Conservation (phyloP, 352 stramenopile genomes). For the Pilasporangium apinafurcum region DNA sequence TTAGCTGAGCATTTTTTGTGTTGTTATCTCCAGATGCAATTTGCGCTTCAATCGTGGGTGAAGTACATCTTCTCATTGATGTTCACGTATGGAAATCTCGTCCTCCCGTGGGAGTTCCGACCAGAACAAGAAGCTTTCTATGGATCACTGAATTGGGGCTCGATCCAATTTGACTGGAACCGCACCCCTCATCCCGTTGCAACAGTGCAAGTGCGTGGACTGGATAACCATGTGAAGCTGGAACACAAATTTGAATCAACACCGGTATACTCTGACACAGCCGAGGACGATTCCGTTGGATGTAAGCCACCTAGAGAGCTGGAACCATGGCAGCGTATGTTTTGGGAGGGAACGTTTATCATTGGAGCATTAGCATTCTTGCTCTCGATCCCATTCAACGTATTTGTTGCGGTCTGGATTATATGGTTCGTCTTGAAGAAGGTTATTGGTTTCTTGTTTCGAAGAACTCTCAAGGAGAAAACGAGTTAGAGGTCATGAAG, state of each 20-base stretch:
- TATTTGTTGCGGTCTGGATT: constrained; percentile 48
- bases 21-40: constrained; percentile 46
- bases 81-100: constrained; percentile 67
- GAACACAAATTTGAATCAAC: constrained; percentile 48
- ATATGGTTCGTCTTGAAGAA: constrained; percentile 55
- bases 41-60: constrained; percentile 46
- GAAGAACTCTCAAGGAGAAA: constrained; percentile 6
- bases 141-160: constrained; percentile 90
- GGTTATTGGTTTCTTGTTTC: constrained; percentile 9
- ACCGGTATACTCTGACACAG: constrained; percentile 24
- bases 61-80: constrained; percentile 48
- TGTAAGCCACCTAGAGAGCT: constrained; percentile 46
- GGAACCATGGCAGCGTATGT: constrained; percentile 16
- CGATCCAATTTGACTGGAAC: constrained; percentile 90
- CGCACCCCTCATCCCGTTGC: constrained; percentile 39
- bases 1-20: not conserved
- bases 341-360: constrained; percentile 36
- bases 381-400: constrained; percentile 44
- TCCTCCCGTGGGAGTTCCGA: constrained; percentile 78
- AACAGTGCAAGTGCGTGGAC: constrained; percentile 45
- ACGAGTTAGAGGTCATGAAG: constrained; percentile 6
- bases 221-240: constrained; percentile 66
- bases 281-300: constrained; percentile 29
- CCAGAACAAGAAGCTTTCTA: constrained; percentile 61
- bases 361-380: constrained; percentile 28